Base-by-base conservation (phyloP, 2,329 filamentous ascomycete species). In the Penicillium oxalicum region DNA sequence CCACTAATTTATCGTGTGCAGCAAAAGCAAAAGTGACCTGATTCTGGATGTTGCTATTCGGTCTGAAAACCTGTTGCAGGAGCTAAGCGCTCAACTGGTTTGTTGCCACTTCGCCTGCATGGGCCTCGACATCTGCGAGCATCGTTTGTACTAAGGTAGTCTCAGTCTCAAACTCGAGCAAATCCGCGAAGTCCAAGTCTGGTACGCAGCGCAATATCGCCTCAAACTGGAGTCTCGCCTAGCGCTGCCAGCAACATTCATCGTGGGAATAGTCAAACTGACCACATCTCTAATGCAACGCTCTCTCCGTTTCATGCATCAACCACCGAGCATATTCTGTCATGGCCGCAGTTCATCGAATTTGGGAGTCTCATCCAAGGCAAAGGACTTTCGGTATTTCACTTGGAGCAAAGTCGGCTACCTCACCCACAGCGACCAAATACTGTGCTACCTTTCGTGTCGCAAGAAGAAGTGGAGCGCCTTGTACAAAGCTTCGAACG, bases 261-360 rank as follows among this genome's bases (percentile, higher is more conserved):
- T 26, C 48, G 40, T 12, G 39, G 33, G 4, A 43, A 42, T 28
- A 35, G 38, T 2, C 27, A 29, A 3, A 11, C 34, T 12, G 48
- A 50, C 32, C 48, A 45, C 18, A 47, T 50, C 13, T 47, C 48
- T 28, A 45, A 77, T 48, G 75, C 76, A 0, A 70, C 75, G 2
- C 61, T 78, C 4, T 74, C 76, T 8, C 74, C 72, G 0, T 72
- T 76, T 65, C 76, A 77, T 56, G 76, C 73, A 0, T 77, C 74
- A 0, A 74, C 74, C 0, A 77, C 75, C 0, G 75, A 78, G 54
- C 75, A 72, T 0, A 68, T 78, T n/a, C 66, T 78, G 0, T 71
- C 74, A 47, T 78, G 75, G 76, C 74, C 73, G 5, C 72, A 77
- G 47, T 77, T 78, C 47, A 69, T 75, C 27, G 61, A 65, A 2